A percentile compares a stretch with the other conserved stretches of the same genome.
Conservation (phyloP, 352 stramenopile genomes). For the Globisporangium acanthophoron region DNA sequence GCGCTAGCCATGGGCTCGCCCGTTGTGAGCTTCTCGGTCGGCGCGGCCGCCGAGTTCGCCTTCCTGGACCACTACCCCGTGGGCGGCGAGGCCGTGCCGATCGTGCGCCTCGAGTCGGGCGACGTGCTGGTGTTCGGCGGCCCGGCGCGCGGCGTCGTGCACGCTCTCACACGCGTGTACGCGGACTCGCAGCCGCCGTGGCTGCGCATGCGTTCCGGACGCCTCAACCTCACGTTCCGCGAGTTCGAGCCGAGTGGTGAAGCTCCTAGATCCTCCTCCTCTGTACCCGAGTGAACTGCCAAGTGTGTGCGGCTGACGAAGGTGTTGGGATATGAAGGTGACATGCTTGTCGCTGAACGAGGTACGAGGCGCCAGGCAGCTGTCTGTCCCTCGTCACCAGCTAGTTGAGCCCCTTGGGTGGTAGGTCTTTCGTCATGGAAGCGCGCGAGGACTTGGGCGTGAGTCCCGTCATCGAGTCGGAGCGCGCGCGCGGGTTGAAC, state of each 20-base stretch:
- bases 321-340: too few species aligned
- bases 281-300: too few species aligned
- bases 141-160: constrained; percentile 46
- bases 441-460: constrained; percentile 15
- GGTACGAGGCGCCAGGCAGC: neutral
- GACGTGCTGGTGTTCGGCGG: constrained; percentile 74
- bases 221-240: constrained; percentile 70
- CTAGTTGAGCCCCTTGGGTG: constrained; percentile 8
- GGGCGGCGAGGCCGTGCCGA: constrained; percentile 34
- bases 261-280: too few species aligned
- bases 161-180: constrained; percentile 63
- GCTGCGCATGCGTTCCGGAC: constrained; percentile 50
- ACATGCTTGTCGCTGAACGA: neutral
- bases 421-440: constrained; percentile 21
- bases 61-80: constrained; percentile 61
- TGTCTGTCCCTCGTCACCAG: constrained; percentile 5
- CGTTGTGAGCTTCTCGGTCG: constrained; percentile 69
- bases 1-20: constrained; percentile 59
- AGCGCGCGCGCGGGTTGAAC: constrained; percentile 35
- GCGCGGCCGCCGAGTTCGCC: constrained; percentile 56
- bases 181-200: constrained; percentile 41
- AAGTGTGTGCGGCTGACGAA: too few species aligned
- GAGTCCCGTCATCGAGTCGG: constrained; percentile 11
- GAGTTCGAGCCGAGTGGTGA: constrained; percentile 39
- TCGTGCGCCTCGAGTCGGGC: constrained; percentile 58